Evolutionary conservation across 345 rosid genomes (phyloP), one percentile per base, ranked within the genome.

Genomic region (Litchi chinensis): DNA sequence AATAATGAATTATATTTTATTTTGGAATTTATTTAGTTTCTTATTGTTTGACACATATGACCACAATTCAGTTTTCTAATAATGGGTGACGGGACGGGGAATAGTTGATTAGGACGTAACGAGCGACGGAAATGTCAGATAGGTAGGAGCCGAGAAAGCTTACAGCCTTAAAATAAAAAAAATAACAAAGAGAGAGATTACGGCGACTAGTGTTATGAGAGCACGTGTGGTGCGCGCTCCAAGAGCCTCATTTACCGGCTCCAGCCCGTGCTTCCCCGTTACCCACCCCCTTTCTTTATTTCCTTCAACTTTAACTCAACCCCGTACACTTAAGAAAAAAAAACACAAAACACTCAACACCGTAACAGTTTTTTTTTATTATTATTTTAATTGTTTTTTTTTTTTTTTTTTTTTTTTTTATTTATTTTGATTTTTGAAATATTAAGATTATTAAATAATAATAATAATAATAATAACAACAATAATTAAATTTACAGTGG

Each of bases 201-300:
- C 77, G 85, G 86, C 28, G 57, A 83, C 74, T 79, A 66, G 24
- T 62, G 82, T 78, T 8, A 71, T n/a, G 81, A 76, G 76, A 75
- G 91, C 88, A 85, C 88, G 88, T 86, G 91, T 75, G 85, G 86
- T 76, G 71, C 81, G 81, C 82, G 72, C 62, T 83, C 75, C 83
- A 62, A 80, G 82, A 82, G 77, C 72, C 73, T 69, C 8, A 59
- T 70, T 74, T 26, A 83, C 91, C 83, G 88, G 89, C 78, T 82
- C 39, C 79, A 77, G 24, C 89, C 85, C 82, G 85, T 82, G 32
- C 63, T 76, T 77, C 77, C 80, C 83, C 85, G 88, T 86, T 52
- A 82, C 79, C 79, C 71, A 26, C 52, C 12, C 66, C 19, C 32
- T 73, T 60, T 67, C 44, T 62, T 41, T 4, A 46, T 2, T 41